Percentiles rank a stretch among this genome's conserved stretches.
These are phyloP conservation scores for Microbotryum violaceum DNA, from an alignment of 1,284 basidiomycete genomes.

Conservation along the genomic window DNA sequence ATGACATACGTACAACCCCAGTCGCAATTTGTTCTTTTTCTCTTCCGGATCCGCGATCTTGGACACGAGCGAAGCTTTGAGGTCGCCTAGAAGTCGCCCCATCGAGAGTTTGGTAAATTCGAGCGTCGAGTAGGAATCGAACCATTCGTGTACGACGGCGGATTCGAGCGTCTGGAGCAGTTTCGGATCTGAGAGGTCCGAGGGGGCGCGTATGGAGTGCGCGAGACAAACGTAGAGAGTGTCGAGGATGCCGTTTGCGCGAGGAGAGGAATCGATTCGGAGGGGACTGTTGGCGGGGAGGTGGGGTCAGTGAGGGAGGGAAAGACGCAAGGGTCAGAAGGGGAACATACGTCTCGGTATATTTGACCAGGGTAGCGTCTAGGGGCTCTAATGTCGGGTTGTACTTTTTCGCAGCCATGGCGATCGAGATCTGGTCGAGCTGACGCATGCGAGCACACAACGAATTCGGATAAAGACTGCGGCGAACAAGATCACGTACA, in stretches of 20 bases:
- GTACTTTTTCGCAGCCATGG: conserved; percentile 15
- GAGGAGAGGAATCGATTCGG: conserved; percentile 29
- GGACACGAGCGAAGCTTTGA: conserved; percentile 9
- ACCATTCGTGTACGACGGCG: conserved; percentile 30
- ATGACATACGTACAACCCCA: conserved; percentile 32
- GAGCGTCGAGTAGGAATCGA: conserved; percentile 20
- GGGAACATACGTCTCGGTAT: conserved; percentile 17
- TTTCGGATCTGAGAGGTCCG: conserved; percentile 21
- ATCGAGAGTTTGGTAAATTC: conserved; percentile 31
- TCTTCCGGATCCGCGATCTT: conserved; percentile 12
- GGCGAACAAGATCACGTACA: too few relatives aligned
- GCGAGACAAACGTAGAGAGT: conserved; percentile 29
- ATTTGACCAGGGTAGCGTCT: conserved; percentile 19
- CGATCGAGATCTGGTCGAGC: conserved; percentile 22
- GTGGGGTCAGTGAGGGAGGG: not conserved
- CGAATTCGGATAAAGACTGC: conserved; percentile 26
- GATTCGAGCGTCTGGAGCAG: conserved; percentile 24
- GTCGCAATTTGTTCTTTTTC: conserved; percentile 4
- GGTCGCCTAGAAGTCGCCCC: conserved; percentile 30
- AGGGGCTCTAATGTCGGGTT: conserved; percentile 23
- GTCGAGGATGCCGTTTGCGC: conserved; percentile 33
- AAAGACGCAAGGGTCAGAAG: not conserved
- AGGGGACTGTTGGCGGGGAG: conserved; percentile 12
- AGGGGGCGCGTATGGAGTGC: conserved; percentile 27
- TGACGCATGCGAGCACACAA: conserved; percentile 20